phyloP scores from a whole-genome alignment of 2,329 filamentous ascomycete genomes.

The Malbranchea zuffiana region DNA sequence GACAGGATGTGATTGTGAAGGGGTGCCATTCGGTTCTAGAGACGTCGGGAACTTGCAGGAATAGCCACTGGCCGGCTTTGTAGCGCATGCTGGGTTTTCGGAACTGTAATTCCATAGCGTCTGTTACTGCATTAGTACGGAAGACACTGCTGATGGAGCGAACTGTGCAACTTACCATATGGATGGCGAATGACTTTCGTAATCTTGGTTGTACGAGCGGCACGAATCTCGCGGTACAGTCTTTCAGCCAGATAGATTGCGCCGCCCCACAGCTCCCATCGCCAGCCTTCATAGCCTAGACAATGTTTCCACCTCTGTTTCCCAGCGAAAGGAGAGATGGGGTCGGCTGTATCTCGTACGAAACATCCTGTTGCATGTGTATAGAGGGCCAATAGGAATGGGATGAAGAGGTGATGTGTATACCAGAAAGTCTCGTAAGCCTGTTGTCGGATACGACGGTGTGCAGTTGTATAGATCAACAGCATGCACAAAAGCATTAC shows the following conservation, averaged over 20 bases:
- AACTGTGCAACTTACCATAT: constrained; percentile 52
- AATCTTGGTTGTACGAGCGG: constrained; percentile 74
- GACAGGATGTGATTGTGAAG: constrained; percentile 97
- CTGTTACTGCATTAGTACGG: constrained; percentile 32
- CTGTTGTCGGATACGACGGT: constrained; percentile 87
- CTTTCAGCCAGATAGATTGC: constrained; percentile 79
- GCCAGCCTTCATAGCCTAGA: constrained; percentile 90
- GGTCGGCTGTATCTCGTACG: constrained; percentile 65
- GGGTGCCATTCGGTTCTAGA: constrained; percentile 94
- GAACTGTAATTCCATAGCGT: constrained; percentile 96
- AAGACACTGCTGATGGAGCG: constrained; percentile 6
- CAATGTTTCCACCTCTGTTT: constrained; percentile 80
- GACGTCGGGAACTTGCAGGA: constrained; percentile 82
- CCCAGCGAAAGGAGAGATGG: constrained; percentile 75
- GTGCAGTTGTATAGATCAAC: constrained; percentile 92
- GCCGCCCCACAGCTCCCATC: constrained; percentile 86
- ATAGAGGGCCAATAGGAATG: constrained; percentile 86
- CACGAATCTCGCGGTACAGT: constrained; percentile 80
- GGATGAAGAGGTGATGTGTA: constrained; percentile 95
- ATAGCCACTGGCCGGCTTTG: constrained; percentile 97
- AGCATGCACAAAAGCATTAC: constrained; percentile 99
- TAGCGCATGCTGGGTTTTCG: constrained; percentile 93
- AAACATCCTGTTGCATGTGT: constrained; percentile 95
- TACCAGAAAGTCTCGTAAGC: constrained; percentile 99
- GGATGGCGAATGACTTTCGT: constrained; percentile 91